phyloP scores from a whole-genome alignment of 2,329 filamentous ascomycete genomes.

The Arthrobotrys sphaeroides region DNA sequence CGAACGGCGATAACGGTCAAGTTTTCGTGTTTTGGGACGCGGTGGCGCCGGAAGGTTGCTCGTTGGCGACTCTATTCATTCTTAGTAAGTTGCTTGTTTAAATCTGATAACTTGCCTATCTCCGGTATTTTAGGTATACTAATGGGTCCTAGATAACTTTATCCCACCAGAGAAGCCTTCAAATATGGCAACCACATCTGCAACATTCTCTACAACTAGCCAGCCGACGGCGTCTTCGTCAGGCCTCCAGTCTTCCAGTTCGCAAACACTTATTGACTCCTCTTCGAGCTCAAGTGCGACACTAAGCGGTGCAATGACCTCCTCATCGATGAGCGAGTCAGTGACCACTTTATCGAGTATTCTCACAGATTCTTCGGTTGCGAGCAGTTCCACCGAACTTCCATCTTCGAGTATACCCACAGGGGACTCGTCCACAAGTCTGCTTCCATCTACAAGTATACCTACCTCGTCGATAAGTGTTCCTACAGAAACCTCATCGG shows the following conservation, averaged over 20 bases:
- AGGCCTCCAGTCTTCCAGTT: neutral
- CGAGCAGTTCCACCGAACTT: neutral
- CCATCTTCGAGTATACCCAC: neutral
- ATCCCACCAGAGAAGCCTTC: neutral
- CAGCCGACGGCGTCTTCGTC: neutral
- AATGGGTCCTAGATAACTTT: neutral
- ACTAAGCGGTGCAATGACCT: neutral
- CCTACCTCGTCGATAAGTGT: neutral
- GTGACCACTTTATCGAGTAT: neutral
- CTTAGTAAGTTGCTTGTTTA: neutral
- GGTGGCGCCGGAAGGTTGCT: slow-evolving; percentile 6
- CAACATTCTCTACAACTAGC: neutral
- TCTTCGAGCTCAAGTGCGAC: neutral
- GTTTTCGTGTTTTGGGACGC: slow-evolving; percentile 20
- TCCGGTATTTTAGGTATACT: neutral
- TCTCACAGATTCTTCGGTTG: neutral
- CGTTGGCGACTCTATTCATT: neutral
- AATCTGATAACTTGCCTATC: neutral
- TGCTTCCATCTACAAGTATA: neutral
- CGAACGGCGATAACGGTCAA: neutral
- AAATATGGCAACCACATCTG: neutral
- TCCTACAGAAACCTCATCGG: neutral
- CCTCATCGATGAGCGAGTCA: neutral
- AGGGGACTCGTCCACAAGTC: neutral
- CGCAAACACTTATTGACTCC: neutral